These are phyloP conservation scores for Leccinum griseonigrum DNA, from an alignment of 1,284 basidiomycete genomes.

Conservation along the genomic window DNA sequence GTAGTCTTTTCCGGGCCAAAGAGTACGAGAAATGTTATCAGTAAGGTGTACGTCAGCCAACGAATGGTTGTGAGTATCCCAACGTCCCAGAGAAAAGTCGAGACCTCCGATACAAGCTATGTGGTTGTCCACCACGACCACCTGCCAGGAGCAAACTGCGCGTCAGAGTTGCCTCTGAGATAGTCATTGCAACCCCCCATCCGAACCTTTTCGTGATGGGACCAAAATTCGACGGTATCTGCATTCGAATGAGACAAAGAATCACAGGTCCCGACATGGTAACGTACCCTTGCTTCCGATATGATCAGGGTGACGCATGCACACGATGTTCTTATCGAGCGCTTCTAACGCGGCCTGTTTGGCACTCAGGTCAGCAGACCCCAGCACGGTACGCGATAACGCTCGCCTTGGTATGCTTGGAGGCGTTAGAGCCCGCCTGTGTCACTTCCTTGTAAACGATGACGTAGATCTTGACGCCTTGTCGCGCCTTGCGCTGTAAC, in stretches of 20 bases:
- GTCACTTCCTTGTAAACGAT: conserved; percentile 91
- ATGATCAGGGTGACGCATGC: conserved; percentile 88
- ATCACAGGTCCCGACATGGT: background rate
- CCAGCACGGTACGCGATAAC: background rate
- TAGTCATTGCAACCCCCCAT: background rate
- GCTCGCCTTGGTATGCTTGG: conserved; percentile 77
- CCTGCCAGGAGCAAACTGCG: conserved; percentile 33
- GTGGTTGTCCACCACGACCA: conserved; percentile 86
- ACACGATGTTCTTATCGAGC: conserved; percentile 84
- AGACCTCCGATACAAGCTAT: conserved; percentile 81
- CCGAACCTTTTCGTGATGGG: conserved; percentile 71
- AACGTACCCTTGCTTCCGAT: conserved; percentile 71
- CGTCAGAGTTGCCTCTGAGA: conserved; percentile 2
- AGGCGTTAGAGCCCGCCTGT: conserved; percentile 86
- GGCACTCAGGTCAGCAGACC: background rate
- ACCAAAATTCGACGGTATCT: conserved; percentile 80
- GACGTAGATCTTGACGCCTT: conserved; percentile 88
- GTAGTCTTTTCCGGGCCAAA: conserved; percentile 95
- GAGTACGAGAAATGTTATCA: conserved; percentile 64
- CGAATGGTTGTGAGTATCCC: conserved; percentile 87
- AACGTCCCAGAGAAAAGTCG: conserved; percentile 92
- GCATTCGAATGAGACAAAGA: background rate
- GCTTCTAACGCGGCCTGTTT: conserved; percentile 68
- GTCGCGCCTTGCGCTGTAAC: conserved; percentile 81
- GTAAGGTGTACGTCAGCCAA: conserved; percentile 90